A percentile compares a stretch with the other conserved stretches of the same genome.
phyloP scores from a whole-genome alignment of 306 rosid species.

The Quillaja saponaria region DNA sequence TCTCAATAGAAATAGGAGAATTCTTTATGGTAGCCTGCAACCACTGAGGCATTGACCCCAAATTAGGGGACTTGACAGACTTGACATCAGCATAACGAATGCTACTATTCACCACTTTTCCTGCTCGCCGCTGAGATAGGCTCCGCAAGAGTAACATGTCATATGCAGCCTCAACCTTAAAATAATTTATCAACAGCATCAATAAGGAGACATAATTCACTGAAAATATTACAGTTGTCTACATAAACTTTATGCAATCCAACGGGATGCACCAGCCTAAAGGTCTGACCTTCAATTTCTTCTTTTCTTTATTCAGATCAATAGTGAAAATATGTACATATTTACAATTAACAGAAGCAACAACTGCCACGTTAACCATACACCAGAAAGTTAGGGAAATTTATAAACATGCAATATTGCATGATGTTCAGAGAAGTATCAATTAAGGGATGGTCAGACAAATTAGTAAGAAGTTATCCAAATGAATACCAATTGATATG shows the following conservation, averaged over 20 bases:
- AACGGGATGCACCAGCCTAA: not conserved
- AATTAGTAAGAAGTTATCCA: too few relatives aligned
- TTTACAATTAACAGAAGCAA: not conserved
- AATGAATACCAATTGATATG: too few relatives aligned
- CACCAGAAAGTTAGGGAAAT: not conserved
- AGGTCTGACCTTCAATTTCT: constrained; percentile 12
- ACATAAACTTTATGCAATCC: not conserved
- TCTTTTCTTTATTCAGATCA: too few relatives aligned
- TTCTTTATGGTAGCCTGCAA: constrained; percentile 62
- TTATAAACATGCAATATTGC: not conserved
- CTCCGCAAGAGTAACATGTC: constrained; percentile 97
- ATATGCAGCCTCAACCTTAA: constrained; percentile 96
- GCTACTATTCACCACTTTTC: constrained; percentile 71
- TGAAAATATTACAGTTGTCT: constrained; percentile 3
- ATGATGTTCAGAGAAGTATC: not conserved
- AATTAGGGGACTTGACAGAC: constrained; percentile 57
- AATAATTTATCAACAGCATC: constrained; percentile 13
- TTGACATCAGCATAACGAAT: constrained; percentile 95
- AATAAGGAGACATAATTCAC: constrained; percentile 12
- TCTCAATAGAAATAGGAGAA: constrained; percentile 64
- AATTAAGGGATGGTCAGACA: not conserved
- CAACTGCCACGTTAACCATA: not conserved
- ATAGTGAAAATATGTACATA: not conserved
- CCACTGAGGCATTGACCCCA: constrained; percentile 78
- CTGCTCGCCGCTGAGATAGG: constrained; percentile 82